Conservation (phyloP, 306 rosid genomes). For the Gastrolobium villosum region DNA sequence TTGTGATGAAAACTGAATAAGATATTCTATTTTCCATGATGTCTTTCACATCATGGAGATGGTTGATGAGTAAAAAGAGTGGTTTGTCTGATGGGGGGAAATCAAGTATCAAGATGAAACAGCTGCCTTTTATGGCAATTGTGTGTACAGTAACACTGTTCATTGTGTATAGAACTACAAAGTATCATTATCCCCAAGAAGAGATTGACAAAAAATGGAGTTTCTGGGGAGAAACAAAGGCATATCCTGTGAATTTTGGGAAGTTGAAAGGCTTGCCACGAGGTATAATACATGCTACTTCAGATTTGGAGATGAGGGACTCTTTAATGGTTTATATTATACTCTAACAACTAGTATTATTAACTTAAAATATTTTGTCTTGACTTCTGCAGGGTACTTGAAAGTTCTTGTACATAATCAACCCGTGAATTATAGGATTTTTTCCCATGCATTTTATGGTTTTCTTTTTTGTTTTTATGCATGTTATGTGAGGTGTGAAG, state of each 20-base stretch:
- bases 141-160: slow-evolving; percentile 67
- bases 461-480: background rate
- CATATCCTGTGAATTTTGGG: slow-evolving; percentile 49
- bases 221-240: slow-evolving; percentile 60
- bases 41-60: slow-evolving; percentile 66
- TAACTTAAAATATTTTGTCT: too few relatives aligned
- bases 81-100: slow-evolving; percentile 69
- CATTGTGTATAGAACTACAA: slow-evolving; percentile 79
- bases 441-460: background rate
- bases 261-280: slow-evolving; percentile 66
- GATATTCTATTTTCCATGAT: slow-evolving; percentile 60
- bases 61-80: slow-evolving; percentile 60
- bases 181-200: slow-evolving; percentile 66
- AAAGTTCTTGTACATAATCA: background rate
- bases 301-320: slow-evolving; percentile 78
- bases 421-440: background rate
- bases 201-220: slow-evolving; percentile 63
- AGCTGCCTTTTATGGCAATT: slow-evolving; percentile 3
- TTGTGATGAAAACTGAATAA: slow-evolving; percentile 57
- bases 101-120: too few relatives aligned
- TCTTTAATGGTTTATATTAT: too few relatives aligned
- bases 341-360: too few relatives aligned
- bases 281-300: slow-evolving; percentile 69
- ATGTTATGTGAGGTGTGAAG: background rate
- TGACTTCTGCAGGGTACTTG: too few relatives aligned